A percentile compares a stretch with the other conserved stretches of the same genome.
Evolutionary conservation across 169 alveolate genomes (phyloP).

Genomic region (Eimeria maxima): DNA sequence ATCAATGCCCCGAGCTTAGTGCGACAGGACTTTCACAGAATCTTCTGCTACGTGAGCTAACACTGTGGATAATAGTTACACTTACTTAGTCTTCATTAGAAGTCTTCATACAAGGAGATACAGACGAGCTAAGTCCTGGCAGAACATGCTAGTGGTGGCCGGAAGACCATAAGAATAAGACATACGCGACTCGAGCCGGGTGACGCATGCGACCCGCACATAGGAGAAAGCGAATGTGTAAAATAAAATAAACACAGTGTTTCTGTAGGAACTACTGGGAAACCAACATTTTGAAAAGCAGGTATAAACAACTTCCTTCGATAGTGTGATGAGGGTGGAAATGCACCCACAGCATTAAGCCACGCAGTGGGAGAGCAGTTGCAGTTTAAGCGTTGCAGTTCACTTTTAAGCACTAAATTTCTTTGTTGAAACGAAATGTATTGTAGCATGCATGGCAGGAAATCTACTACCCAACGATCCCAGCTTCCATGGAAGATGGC

Average conservation of each 20-base stretch:
- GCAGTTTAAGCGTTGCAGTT: not conserved
- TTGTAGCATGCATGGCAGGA: not conserved
- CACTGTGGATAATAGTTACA: no score
- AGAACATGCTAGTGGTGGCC: not conserved
- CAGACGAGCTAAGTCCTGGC: no score
- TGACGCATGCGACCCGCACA: not conserved
- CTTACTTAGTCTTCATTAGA: no score
- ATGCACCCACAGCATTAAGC: not conserved
- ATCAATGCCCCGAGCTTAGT: no score
- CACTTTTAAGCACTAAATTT: not conserved
- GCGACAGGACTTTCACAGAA: no score
- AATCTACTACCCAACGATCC: not conserved
- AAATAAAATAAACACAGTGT: not conserved
- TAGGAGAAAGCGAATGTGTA: no score
- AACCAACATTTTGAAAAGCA: not conserved
- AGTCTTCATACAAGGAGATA: no score
- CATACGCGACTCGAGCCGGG: not conserved
- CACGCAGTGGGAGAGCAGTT: not conserved
- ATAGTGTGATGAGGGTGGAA: not conserved
- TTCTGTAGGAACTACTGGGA: not conserved
- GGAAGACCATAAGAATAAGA: not conserved
- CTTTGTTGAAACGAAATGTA: not conserved
- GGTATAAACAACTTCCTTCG: not conserved
- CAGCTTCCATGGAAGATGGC: not conserved
- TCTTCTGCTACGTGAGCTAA: no score